Evolutionary conservation across 169 alveolate species (phyloP).

Genomic region (Eimeria maxima): DNA sequence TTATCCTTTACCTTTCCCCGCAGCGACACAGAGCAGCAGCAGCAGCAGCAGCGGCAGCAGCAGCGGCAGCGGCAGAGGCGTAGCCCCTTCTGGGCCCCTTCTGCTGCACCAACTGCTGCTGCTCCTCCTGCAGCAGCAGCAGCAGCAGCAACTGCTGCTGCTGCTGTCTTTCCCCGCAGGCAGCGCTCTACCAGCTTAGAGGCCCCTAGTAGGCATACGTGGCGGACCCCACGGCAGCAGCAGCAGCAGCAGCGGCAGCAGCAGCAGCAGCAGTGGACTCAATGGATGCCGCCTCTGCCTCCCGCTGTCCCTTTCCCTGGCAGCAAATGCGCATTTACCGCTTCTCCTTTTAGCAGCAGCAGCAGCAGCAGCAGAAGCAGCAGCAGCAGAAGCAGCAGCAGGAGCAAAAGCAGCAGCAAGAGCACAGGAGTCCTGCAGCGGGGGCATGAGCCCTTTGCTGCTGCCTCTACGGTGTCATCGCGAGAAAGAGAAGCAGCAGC

Average conservation of each 20-base stretch:
- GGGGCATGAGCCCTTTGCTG: not conserved
- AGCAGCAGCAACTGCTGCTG: too few relatives aligned
- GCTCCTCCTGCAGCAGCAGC: conserved; percentile 5
- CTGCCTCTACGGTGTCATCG: not conserved
- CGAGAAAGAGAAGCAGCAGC: not conserved
- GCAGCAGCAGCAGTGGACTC: conserved; percentile 1
- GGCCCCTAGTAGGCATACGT: not conserved
- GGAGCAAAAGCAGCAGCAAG: not conserved
- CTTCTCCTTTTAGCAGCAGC: conserved; percentile 30
- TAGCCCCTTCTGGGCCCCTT: not conserved
- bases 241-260: conserved; percentile 52
- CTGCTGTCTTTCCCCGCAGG: not conserved
- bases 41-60: conserved; percentile 19
- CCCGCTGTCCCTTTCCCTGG: conserved; percentile 23
- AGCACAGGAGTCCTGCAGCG: conserved; percentile 4
- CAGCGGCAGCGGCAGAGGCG: conserved; percentile 29
- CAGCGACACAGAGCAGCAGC: not conserved
- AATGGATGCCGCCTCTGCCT: conserved; percentile 13
- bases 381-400: not conserved
- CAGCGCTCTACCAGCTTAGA: conserved; percentile 20
- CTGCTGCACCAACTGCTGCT: conserved; percentile 20
- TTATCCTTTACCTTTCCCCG: not conserved
- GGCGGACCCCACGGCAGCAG: conserved; percentile 16
- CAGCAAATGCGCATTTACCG: not conserved
- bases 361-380: conserved; percentile 24